Conservation (phyloP, 225 moss, liverwort and hornwort genomes). For the Thuidium tamariscinum region DNA sequence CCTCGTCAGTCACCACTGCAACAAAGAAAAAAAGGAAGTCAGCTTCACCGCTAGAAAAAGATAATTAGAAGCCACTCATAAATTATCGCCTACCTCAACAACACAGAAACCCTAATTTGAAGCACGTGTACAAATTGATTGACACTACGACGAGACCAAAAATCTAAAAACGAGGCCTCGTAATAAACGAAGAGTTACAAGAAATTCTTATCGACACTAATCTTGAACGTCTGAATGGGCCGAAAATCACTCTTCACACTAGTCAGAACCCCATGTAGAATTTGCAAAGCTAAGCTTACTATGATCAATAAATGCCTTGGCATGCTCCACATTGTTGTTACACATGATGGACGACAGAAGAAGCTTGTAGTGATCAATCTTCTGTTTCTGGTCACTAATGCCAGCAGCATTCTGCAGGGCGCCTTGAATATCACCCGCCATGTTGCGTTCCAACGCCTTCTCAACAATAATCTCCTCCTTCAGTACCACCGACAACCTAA, state of each 20-base stretch:
- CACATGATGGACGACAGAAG: conserved; percentile 83
- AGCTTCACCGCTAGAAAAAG: not conserved
- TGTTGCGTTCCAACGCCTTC: not conserved
- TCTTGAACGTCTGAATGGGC: not conserved
- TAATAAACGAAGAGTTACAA: not conserved
- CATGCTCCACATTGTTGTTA: conserved; percentile 77
- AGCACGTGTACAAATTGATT: not conserved
- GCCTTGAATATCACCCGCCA: conserved; percentile 86
- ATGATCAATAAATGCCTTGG: conserved; percentile 92
- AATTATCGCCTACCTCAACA: not conserved
- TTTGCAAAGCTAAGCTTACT: conserved; percentile 36
- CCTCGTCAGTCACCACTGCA: conserved; percentile 98
- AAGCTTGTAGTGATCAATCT: conserved; percentile 94
- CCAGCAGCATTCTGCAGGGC: conserved; percentile 79
- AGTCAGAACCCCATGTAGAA: not conserved
- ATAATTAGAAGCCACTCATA: not conserved
- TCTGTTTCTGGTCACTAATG: conserved; percentile 88
- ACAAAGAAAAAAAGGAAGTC: conserved; percentile 10
- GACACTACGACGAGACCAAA: not conserved
- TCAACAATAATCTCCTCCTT: not conserved
- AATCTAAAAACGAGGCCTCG: not conserved
- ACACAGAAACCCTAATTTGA: not conserved
- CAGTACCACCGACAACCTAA: not conserved
- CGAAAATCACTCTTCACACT: not conserved
- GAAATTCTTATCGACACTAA: not conserved